Conservation (phyloP, 176 grass and related monocot genomes). For the Rhynchospora breviuscula region DNA sequence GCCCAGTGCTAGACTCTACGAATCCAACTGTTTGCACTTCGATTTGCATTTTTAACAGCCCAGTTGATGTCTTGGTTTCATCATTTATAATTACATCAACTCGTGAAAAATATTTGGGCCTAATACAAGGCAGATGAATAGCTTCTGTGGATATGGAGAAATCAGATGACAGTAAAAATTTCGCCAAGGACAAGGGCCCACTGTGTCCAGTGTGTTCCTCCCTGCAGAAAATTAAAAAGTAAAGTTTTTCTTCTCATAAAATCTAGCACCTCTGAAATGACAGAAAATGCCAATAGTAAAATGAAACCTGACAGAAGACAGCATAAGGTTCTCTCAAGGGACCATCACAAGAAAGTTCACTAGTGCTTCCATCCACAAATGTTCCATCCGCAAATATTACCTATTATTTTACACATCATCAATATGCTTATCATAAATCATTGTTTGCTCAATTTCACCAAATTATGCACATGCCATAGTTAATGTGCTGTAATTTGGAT, state of each 20-base stretch:
- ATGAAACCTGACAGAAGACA: conserved; percentile 83
- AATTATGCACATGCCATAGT: background rate
- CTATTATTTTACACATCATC: conserved; percentile 29
- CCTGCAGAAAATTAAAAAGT: conserved; percentile 26
- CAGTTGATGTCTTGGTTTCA: background rate
- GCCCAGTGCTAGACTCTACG: background rate
- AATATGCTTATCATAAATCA: background rate
- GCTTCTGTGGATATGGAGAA: too few relatives aligned
- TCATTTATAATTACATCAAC: background rate
- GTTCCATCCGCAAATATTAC: conserved; percentile 93
- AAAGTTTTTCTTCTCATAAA: too few relatives aligned
- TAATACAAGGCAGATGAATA: background rate
- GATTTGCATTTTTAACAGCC: background rate
- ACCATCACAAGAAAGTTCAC: conserved; percentile 89
- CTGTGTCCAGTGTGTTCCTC: conserved; percentile 98
- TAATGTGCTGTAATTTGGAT: background rate
- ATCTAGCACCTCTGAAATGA: background rate
- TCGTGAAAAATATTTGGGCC: background rate
- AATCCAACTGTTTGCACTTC: conserved; percentile 2
- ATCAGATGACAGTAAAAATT: conserved; percentile 58
- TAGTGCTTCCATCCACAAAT: conserved; percentile 94
- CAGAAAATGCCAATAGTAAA: background rate
- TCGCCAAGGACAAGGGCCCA: conserved; percentile 84
- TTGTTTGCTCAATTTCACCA: background rate
- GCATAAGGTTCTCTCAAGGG: conserved; percentile 89